Base-by-base conservation (phyloP, 2,329 filamentous ascomycete species). In the Talaromyces albobiverticillius region DNA sequence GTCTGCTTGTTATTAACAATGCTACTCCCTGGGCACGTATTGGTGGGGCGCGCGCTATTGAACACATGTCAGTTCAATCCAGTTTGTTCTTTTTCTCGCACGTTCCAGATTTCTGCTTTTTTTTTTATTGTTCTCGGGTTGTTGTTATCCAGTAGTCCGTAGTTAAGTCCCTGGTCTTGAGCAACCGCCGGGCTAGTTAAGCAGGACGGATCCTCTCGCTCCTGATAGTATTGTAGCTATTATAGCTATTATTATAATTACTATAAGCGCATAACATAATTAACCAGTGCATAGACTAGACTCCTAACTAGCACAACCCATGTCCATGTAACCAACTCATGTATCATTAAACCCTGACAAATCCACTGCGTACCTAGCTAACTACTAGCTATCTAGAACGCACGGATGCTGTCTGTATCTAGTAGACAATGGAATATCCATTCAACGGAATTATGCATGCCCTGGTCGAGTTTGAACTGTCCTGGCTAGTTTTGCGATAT, bases 1-100 rank as follows among this genome's bases (percentile, higher is more conserved):
- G 38, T 72, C 36, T 40, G 36, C 20, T 22, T 22, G 13, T 22
- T 10, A 40, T 40, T 38, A 38, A 40, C 36, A 40, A 10, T 13
- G 5, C 14, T 45, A 45, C 23, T 13, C 11, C 10, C 29, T 46
- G 36, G 10, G 49, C 29, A 43, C 16, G 23, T 36, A 26, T 29
- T 2, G n/a, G 16, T 31, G 26, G 42, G 13, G 26, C 13, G 18
- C 10, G 36, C 18, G 18, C 11, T 16, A 20, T 22, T 10, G 36
- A 18, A 40, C 36, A 40, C 36, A 40, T 40, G 36, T 40, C 36
- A 40, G 11, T 40, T 16, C 18, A 4, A n/a, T n/a, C n/a, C n/a
- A n/a, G n/a, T n/a, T n/a, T n/a, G n/a, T n/a, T n/a, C n/a, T n/a
- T 16, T 3, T 13, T 40, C 16, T 22, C 36, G 9, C 36, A 40